Base-by-base conservation (phyloP, 345 rosid species). In the Ceriops tagal region DNA sequence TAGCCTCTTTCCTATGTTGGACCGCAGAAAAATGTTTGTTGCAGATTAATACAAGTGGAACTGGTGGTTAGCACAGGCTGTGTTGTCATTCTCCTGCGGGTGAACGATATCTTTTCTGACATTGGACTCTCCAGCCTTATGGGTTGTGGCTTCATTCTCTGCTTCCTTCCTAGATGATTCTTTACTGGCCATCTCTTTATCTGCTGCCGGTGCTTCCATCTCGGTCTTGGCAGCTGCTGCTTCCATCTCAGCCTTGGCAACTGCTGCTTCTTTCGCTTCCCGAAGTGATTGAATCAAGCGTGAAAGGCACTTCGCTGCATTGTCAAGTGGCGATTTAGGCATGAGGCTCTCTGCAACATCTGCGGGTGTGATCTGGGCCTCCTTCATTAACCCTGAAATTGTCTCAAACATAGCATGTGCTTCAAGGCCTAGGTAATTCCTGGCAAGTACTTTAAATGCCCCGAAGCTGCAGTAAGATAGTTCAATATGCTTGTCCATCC, bases 401-500 rank as follows among this genome's bases (percentile, higher is more conserved):
- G 8, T 60, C 28, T 75, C 71, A 52, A 84, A 82, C 78, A 75
- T 32, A 7, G 75, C 67, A 66, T 84, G 85, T 5, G 57, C 47
- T 47, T 82, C 82, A 8, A 79, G 82, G 8, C 34, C n/a, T 64
- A 77, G 77, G 71, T 81, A 84, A 30, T 81, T 84, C 77, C 67
- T 82, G 1, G 87, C 83, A 4, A 84, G 82, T 51, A 84, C 82
- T 62, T 77, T 77, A 79, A 84, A 84, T 20, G 82, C 83, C 75
- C 71, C 73, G 58, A 81, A 84, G 56, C 79, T 77, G 75, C 85
- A 84, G 75, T 77, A 75, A 53, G 85, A 84, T 0, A 81, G 79
- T 67, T 81, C 82, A 53, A 79, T 79, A 68, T 81, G 87, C 73
- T 79, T 84, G 71, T 84, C 87, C 93, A 88, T 86, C 61, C 89